Evolutionary conservation across 352 stramenopile species (phyloP).

Genomic region (Pythium myriotylum): DNA sequence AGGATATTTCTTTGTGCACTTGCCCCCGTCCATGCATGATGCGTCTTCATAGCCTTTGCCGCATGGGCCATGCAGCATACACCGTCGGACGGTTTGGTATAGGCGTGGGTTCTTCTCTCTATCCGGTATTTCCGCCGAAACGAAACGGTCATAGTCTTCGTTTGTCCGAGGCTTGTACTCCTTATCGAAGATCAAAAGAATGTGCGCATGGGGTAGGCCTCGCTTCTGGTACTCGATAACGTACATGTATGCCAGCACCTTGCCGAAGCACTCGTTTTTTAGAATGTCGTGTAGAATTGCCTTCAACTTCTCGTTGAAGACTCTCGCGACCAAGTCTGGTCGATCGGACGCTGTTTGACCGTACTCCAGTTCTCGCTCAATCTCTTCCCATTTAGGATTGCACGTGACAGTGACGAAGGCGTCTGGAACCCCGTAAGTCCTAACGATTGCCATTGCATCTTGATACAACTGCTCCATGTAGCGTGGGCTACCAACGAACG

Average conservation of each 20-base stretch:
- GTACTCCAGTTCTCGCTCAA: conserved; percentile 22
- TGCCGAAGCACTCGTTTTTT: too few species aligned
- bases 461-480: conserved; percentile 21
- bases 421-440: conserved; percentile 29
- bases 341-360: conserved; percentile 20
- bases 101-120: conserved; percentile 6
- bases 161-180: conserved; percentile 23
- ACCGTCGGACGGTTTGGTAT: conserved; percentile 3
- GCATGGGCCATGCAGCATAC: conserved; percentile 16
- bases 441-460: conserved; percentile 42
- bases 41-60: not conserved
- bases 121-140: conserved; percentile 30
- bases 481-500: too few species aligned
- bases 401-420: conserved; percentile 57
- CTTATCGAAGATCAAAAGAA: conserved; percentile 44
- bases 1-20: conserved; percentile 13
- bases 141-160: conserved; percentile 18
- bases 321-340: conserved; percentile 27
- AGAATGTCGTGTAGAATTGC: too few species aligned
- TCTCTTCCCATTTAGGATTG: conserved; percentile 48
- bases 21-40: conserved; percentile 14
- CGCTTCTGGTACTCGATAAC: too few species aligned
- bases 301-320: too few species aligned
- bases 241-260: too few species aligned
- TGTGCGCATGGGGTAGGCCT: conserved; percentile 48